Base-by-base conservation (phyloP, 106 monocot species). In the Acorus gramineus region DNA sequence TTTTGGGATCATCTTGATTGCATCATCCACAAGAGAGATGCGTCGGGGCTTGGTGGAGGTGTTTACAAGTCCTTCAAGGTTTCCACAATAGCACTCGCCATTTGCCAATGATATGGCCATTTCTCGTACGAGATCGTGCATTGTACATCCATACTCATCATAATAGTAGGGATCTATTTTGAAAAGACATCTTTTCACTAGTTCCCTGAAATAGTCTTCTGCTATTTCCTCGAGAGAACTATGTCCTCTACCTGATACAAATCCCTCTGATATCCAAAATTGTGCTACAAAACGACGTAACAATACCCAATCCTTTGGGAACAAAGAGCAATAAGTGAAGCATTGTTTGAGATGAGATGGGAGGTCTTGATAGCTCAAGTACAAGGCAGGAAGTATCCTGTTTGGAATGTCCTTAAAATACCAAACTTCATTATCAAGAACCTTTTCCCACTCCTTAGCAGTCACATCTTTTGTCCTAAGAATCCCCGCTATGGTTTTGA, bases 231-330 rank as follows among this genome's bases (percentile, higher is more conserved):
- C 74, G 55, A 66, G 47, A 11, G 56, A 42, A 5, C 13, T 2
- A 57, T 57, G 44, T 10, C 47, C 69, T 42, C 45, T 46, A 11
- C 8, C 44, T 14, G 76, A 11, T 4, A 76, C 53, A 5, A 76
- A 67, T 0, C 76, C 72, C 50, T 76, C 76, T 14, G 69, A 68
- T 4, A 72, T 58, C 81, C 81, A 81, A 4, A 28, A 28, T 28
- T 28, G 28, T 28, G 28, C 28, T 28, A 28, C 28, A 28, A 28
- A 28, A 28, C 28, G 28, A 28, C 28, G 28, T 28, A 28, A 28
- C 28, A 28, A 28, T 28, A 28, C 28, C 28, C 28, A 28, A 28
- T 28, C 28, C 28, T 28, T 28, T 28, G 28, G 28, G 28, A 28
- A 28, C 28, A 28, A 28, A 28, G 28, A 28, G 28, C 28, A 28